Conservation (phyloP, 2,329 filamentous ascomycete species). For the Onygenales sp. region DNA sequence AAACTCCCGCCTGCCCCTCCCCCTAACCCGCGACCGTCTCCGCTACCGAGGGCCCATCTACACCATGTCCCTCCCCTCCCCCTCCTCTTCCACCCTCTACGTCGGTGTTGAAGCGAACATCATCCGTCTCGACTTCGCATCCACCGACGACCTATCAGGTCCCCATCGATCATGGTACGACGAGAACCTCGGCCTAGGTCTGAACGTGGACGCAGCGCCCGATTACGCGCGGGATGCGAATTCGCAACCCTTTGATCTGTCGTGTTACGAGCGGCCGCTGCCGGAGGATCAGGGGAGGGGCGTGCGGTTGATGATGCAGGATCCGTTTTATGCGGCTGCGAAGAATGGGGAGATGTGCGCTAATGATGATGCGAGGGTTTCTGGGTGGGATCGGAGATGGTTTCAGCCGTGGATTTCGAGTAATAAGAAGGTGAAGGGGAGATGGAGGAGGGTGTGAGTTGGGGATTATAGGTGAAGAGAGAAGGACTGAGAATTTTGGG, state of each 20-base stretch:
- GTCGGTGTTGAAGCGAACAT: conserved; percentile 34
- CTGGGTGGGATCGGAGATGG: conserved; percentile 32
- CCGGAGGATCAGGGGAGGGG: conserved; percentile 21
- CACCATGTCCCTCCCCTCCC: conserved; percentile 34
- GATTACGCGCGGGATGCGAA: background rate
- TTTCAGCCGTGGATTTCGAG: conserved; percentile 11
- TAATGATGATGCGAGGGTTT: conserved; percentile 13
- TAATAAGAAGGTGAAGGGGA: conserved; percentile 17
- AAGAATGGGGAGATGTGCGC: conserved; percentile 12
- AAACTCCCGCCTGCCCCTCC: conserved; percentile 4
- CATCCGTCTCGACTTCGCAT: conserved; percentile 34
- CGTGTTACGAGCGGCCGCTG: conserved; percentile 36
- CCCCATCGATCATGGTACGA: conserved; percentile 24
- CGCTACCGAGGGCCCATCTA: conserved; percentile 37
- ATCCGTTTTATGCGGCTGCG: conserved; percentile 17
- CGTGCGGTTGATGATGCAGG: conserved; percentile 27
- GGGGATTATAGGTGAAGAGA: background rate
- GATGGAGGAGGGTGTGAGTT: conserved; percentile 19
- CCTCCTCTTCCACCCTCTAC: conserved; percentile 36
- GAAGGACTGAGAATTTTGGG: background rate
- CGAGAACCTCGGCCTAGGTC: conserved; percentile 17
- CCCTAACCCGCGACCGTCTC: conserved; percentile 12
- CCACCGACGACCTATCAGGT: conserved; percentile 32
- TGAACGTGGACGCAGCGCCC: conserved; percentile 14
- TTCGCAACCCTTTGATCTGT: conserved; percentile 25